These are phyloP conservation scores for Oryza glaberrima DNA, from an alignment of 176 grass and related monocot genomes.

Conservation along the genomic window DNA sequence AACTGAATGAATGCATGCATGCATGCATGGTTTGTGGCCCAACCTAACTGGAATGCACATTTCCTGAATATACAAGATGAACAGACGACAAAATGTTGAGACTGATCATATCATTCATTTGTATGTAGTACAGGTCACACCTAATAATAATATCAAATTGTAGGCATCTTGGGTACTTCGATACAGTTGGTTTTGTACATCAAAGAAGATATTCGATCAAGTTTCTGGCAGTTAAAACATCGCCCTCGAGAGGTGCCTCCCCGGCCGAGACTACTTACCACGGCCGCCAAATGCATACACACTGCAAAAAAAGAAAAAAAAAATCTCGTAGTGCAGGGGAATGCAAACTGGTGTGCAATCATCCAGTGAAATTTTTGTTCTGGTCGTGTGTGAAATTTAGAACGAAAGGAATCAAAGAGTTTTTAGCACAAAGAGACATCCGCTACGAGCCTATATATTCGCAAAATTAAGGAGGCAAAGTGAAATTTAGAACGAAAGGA, in stretches of 20 bases:
- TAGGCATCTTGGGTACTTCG: not conserved
- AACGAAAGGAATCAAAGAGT: too few species aligned
- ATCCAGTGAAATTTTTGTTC: too few species aligned
- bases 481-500: too few species aligned
- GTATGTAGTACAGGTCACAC: not conserved
- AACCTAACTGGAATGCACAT: not conserved
- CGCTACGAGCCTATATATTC: too few species aligned
- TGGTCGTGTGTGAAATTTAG: too few species aligned
- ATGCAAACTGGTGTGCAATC: too few species aligned
- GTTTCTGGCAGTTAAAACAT: conserved; percentile 23
- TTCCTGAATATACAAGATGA: not conserved
- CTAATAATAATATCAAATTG: not conserved
- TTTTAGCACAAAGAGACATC: too few species aligned
- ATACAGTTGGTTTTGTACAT: not conserved
- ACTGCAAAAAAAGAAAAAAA: too few species aligned
- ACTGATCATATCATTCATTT: not conserved
- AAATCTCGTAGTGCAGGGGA: too few species aligned
- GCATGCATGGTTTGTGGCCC: not conserved
- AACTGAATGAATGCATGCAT: not conserved
- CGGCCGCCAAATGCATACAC: too few species aligned
- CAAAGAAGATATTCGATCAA: not conserved
- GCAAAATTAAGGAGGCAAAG: too few species aligned
- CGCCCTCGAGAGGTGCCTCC: not conserved
- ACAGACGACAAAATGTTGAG: conserved; percentile 32
- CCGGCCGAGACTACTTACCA: not conserved